Percentiles rank a stretch among this genome's conserved stretches.
Evolutionary conservation across 2,329 filamentous ascomycete genomes (phyloP).

Genomic region (Trichoderma asperellum): DNA sequence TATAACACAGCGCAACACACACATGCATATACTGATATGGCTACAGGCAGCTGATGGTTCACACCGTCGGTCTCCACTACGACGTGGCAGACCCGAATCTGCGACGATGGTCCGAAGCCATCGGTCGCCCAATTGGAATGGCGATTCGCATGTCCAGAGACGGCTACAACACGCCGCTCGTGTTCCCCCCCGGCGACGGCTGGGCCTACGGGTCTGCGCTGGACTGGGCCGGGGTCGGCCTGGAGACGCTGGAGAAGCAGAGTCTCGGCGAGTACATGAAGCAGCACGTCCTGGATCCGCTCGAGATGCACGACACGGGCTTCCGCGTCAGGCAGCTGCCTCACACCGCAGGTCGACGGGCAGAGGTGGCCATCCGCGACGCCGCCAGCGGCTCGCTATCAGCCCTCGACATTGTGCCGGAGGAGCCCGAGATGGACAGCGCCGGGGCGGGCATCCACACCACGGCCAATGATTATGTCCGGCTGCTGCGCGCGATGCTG

Average conservation of each 20-base stretch:
- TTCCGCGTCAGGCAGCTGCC: constrained; percentile 43
- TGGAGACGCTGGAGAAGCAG: constrained; percentile 47
- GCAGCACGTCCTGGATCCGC: constrained; percentile 43
- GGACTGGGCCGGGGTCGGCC: constrained; percentile 53
- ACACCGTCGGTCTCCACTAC: constrained; percentile 54
- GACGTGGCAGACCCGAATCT: constrained; percentile 47
- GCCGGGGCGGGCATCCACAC: constrained; percentile 51
- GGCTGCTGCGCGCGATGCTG: constrained; percentile 43
- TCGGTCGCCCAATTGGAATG: constrained; percentile 39
- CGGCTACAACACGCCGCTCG: constrained; percentile 49
- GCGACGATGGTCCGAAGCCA: constrained; percentile 45
- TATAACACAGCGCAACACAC: neutral
- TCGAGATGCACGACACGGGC: constrained; percentile 44
- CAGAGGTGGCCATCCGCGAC: constrained; percentile 33
- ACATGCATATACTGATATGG: neutral
- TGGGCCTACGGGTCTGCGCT: constrained; percentile 54
- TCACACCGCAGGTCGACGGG: constrained; percentile 32
- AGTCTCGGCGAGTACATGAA: constrained; percentile 46
- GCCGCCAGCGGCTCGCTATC: constrained; percentile 21
- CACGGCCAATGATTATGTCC: constrained; percentile 47
- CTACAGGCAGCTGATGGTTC: constrained; percentile 47
- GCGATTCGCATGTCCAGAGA: constrained; percentile 42
- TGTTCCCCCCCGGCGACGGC: constrained; percentile 50
- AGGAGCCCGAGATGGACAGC: constrained; percentile 44
- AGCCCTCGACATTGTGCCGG: constrained; percentile 27